Evolutionary conservation across 2,329 filamentous ascomycete genomes (phyloP).

Genomic region (Polychaeton citri): DNA sequence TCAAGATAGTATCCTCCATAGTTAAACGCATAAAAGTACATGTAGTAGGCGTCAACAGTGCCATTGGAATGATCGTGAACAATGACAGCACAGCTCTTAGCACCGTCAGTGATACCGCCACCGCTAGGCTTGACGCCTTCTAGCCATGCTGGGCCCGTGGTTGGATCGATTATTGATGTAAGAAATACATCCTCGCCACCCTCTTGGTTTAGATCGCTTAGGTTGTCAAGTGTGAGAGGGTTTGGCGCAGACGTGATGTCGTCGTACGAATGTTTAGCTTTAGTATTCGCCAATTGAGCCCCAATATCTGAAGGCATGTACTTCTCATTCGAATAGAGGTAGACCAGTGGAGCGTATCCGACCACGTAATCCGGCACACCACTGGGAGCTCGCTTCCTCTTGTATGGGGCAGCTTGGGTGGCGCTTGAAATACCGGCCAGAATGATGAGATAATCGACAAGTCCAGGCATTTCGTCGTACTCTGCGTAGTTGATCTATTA

Average conservation of each 20-base stretch:
- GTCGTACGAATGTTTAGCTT: conserved; percentile 25
- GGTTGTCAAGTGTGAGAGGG: conserved; percentile 28
- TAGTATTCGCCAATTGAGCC: conserved; percentile 27
- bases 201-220: conserved; percentile 28
- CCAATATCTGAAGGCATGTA: conserved; percentile 32
- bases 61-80: conserved; percentile 42
- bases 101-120: conserved; percentile 37
- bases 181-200: conserved; percentile 26
- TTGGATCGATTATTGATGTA: conserved; percentile 26
- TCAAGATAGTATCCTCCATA: conserved; percentile 31
- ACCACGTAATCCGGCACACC: conserved; percentile 14
- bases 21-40: conserved; percentile 49
- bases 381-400: conserved; percentile 1
- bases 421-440: too few relatives aligned
- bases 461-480: too few relatives aligned
- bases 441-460: too few relatives aligned
- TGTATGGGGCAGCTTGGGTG: too few relatives aligned
- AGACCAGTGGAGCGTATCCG: conserved; percentile 29
- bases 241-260: conserved; percentile 19
- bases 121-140: conserved; percentile 41
- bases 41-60: conserved; percentile 47
- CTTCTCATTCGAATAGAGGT: conserved; percentile 28
- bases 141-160: conserved; percentile 29
- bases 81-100: conserved; percentile 40
- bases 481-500: too few relatives aligned